phyloP scores from a whole-genome alignment of 768 basidiomycete species.

The Trametes sanguinea region DNA sequence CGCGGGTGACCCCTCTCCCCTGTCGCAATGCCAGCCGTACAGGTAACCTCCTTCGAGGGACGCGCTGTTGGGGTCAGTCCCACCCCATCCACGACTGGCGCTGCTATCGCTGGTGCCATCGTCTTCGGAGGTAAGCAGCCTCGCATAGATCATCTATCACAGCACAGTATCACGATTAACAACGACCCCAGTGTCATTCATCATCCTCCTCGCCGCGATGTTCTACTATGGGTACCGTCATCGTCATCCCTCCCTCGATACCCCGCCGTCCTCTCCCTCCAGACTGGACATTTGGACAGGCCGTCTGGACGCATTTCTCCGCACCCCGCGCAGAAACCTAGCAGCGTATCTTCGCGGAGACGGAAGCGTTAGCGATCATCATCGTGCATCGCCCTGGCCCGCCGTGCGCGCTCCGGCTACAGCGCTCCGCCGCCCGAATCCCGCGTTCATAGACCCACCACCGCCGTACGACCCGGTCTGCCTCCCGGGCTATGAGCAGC shows the following conservation, averaged over 20 bases:
- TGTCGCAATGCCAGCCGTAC: no score
- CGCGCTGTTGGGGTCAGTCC: background rate
- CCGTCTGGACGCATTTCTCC: background rate
- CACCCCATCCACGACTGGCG: background rate
- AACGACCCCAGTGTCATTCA: background rate
- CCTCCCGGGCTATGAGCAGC: no score
- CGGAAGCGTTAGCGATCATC: background rate
- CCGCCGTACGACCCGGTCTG: no score
- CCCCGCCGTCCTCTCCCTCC: background rate
- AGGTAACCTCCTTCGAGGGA: no score
- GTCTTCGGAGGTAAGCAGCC: background rate
- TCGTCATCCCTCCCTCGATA: background rate
- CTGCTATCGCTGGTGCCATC: background rate
- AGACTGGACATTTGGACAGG: background rate
- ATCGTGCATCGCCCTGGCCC: background rate
- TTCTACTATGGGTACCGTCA: background rate
- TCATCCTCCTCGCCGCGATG: background rate
- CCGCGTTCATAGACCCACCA: no score
- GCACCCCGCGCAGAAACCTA: background rate
- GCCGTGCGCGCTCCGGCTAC: no score
- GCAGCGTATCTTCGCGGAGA: background rate
- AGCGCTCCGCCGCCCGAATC: no score
- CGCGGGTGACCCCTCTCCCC: no score
- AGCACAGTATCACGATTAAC: background rate
- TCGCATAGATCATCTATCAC: background rate